Conservation (phyloP, 768 basidiomycete genomes). For the Mycena floridula region DNA sequence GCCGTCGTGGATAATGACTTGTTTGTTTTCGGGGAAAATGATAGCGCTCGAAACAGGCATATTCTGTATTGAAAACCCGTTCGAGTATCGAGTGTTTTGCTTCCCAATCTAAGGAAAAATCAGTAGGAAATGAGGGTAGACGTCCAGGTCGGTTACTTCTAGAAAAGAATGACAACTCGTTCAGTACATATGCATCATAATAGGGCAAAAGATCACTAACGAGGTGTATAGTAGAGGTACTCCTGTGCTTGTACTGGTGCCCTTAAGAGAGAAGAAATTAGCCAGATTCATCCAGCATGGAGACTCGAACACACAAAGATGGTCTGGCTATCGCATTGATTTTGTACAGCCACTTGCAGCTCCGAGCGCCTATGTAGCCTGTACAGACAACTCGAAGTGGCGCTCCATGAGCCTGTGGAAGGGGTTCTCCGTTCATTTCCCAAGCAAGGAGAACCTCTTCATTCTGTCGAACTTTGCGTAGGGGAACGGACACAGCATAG, state of each 20-base stretch:
- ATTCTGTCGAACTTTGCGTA: conserved; percentile 38
- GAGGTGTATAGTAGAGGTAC: conserved; percentile 45
- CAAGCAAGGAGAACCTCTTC: conserved; percentile 48
- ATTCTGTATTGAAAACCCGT: conserved; percentile 50
- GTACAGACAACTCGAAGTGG: conserved; percentile 46
- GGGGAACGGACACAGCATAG: conserved; percentile 43
- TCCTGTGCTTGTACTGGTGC: conserved; percentile 50
- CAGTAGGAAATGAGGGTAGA: neutral
- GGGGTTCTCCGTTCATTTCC: conserved; percentile 44
- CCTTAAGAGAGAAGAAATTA: too few species aligned
- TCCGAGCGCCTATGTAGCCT: conserved; percentile 50
- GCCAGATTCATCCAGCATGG: too few species aligned
- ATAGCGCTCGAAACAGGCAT: conserved; percentile 59
- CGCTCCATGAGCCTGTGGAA: conserved; percentile 45
- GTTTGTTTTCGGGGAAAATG: conserved; percentile 35
- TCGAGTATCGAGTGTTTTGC: conserved; percentile 45
- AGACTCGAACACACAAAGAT: too few species aligned
- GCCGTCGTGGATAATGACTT: conserved; percentile 43
- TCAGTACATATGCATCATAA: too few species aligned
- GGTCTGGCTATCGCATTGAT: conserved; percentile 45
- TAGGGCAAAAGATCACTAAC: too few species aligned
- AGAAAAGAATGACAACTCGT: too few species aligned
- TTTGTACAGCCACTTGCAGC: conserved; percentile 46
- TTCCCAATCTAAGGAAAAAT: conserved; percentile 34
- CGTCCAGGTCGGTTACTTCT: conserved; percentile 22